Base-by-base conservation (phyloP, 768 basidiomycete species). In the Dictyophora rubrovolvata region DNA sequence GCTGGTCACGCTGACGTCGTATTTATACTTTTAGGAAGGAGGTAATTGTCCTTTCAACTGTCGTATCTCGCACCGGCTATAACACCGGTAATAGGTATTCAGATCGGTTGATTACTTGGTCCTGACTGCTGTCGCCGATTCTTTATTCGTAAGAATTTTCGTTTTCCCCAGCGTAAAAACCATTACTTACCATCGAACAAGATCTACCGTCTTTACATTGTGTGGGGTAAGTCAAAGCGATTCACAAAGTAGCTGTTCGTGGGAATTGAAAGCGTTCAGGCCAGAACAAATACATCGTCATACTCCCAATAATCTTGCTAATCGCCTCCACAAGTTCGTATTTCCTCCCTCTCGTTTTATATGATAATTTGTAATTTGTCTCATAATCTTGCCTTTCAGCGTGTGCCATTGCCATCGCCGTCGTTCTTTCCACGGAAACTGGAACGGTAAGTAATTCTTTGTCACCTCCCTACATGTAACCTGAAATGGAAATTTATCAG, bases 101-200 rank as follows among this genome's bases (percentile, higher is more conserved):
- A 35, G 36, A 17, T 37, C 54, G 16, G 21, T n/a, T 7, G 33
- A 16, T 9, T 55, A 55, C 16, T 23, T 55, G n/a, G 14, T 46
- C n/a, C 37, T 55, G 21, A 55, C 54, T 10, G 36, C 34, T 18
- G 54, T 55, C 36, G 54, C 54, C n/a, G 54, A 55, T 47, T n/a
- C 34, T 16, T 21, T 55, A 46, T 55, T 55, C 54, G 36, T 55
- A 23, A 55, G 54, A n/a, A n/a, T n/a, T 14, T 42, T 12, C 42
- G 42, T 12, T 12, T 42, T 42, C 4, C n/a, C n/a, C 42, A 4
- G 42, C n/a, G 42, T 28, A 28, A 42, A n/a, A 42, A 12, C 10
- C 42, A 28, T 28, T 42, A 42, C 2, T 42, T 14, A 3, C n/a
- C 42, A 42, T n/a, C n/a, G n/a, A n/a, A n/a, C n/a, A 23, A 55